A percentile compares a stretch with the other conserved stretches of the same genome.
Conservation (phyloP, 2,329 filamentous ascomycete species). For the Colletotrichum aenigma region DNA sequence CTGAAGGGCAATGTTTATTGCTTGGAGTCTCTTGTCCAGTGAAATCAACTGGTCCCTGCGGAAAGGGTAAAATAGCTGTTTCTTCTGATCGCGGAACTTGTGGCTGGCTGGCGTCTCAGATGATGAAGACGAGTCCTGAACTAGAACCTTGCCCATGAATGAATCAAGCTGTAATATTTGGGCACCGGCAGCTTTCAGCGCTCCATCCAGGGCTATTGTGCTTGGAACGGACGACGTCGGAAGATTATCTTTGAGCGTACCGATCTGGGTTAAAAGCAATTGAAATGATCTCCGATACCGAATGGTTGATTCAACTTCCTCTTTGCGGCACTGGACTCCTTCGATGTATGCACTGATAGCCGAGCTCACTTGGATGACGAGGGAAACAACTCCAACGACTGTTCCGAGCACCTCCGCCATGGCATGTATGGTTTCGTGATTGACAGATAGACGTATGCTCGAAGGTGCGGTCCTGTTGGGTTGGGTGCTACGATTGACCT, state of each 20-base stretch:
- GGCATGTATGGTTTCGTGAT: too few species aligned
- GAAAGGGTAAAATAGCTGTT: too few species aligned
- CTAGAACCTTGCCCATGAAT: background rate
- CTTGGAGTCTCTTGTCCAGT: too few species aligned
- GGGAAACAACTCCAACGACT: background rate
- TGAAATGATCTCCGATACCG: background rate
- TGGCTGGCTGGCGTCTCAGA: too few species aligned
- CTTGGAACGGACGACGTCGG: fast-evolving
- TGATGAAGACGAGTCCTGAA: too few species aligned
- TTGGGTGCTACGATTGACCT: background rate
- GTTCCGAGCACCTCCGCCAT: background rate
- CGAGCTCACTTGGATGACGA: background rate
- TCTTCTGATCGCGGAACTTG: too few species aligned
- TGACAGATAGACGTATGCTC: too few species aligned
- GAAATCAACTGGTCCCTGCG: too few species aligned
- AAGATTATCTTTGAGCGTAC: fast-evolving
- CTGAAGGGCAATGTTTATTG: too few species aligned
- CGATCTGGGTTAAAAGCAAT: background rate
- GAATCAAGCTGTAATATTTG: background rate
- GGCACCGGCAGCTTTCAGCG: background rate
- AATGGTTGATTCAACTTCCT: background rate
- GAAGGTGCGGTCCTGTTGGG: too few species aligned
- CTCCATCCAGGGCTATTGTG: fast-evolving
- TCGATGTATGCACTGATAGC: background rate
- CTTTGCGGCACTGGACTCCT: background rate